These are phyloP conservation scores for Ceratocystis colombiana DNA, from an alignment of 2,329 filamentous ascomycete genomes.

Conservation along the genomic window DNA sequence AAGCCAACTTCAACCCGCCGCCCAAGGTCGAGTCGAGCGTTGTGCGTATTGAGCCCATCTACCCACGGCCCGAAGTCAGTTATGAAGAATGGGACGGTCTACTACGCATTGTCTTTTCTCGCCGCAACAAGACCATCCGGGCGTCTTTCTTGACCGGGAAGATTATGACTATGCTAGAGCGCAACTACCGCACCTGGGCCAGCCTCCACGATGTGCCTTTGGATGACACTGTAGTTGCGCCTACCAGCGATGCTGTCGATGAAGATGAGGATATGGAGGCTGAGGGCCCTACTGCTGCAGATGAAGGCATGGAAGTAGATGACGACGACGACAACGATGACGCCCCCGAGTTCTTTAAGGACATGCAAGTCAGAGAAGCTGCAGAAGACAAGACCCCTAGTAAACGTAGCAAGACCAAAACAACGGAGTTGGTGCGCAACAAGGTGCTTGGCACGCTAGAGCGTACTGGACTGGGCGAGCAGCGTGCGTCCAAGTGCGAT, in stretches of 20 bases:
- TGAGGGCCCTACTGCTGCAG: conserved; percentile 27
- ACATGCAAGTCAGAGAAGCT: conserved; percentile 37
- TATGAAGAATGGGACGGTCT: conserved; percentile 95
- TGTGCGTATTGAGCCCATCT: conserved; percentile 79
- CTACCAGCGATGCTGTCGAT: conserved; percentile 37
- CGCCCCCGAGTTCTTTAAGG: conserved; percentile 74
- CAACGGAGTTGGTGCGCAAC: conserved; percentile 68
- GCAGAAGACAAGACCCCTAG: conserved; percentile 49
- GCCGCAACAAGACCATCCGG: conserved; percentile 84
- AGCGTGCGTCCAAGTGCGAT: conserved; percentile 75
- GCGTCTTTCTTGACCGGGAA: conserved; percentile 72
- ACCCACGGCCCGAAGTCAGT: conserved; percentile 68
- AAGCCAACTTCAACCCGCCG: conserved; percentile 92
- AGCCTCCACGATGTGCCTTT: conserved; percentile 72
- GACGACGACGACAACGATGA: conserved; percentile 55
- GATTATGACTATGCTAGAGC: conserved; percentile 69
- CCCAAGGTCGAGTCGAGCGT: conserved; percentile 88
- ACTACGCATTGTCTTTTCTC: conserved; percentile 56
- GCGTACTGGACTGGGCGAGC: conserved; percentile 69
- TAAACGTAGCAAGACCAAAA: conserved; percentile 67
- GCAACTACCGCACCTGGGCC: conserved; percentile 85
- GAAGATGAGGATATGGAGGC: conserved; percentile 31
- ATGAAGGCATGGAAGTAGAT: conserved; percentile 38
- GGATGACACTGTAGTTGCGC: conserved; percentile 44
- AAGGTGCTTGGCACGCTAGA: conserved; percentile 82